Conservation (phyloP, 108 stramenopile genomes). For the Cyclotella atomus region DNA sequence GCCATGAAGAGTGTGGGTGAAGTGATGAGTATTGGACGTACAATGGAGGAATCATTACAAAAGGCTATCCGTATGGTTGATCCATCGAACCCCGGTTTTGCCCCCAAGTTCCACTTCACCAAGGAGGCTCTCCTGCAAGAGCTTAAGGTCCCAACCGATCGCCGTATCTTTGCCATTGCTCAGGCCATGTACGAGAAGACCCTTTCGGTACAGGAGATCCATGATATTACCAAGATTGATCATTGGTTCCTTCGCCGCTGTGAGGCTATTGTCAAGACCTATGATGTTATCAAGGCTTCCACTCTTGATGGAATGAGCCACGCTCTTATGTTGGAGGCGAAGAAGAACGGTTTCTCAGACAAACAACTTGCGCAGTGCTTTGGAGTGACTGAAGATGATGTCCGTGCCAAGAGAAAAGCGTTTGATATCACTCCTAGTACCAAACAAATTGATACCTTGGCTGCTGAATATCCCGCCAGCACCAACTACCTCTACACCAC, state of each 20-base stretch:
- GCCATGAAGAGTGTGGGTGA: conserved; percentile 99
- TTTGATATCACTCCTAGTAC: conserved; percentile 80
- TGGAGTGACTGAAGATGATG: conserved; percentile 74
- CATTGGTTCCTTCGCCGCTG: conserved; percentile 96
- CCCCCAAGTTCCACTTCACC: conserved; percentile 52
- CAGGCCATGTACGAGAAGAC: conserved; percentile 88
- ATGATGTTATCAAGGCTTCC: conserved; percentile 53
- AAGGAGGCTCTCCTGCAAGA: conserved; percentile 75
- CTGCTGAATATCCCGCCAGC: conserved; percentile 97
- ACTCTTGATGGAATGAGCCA: conserved; percentile 53
- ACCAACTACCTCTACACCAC: conserved; percentile 99
- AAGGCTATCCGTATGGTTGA: conserved; percentile 99
- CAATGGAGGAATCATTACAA: conserved; percentile 96
- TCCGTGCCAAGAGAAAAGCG: conserved; percentile 66
- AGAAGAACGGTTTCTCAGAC: conserved; percentile 96
- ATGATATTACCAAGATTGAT: conserved; percentile 96
- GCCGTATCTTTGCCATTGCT: conserved; percentile 92
- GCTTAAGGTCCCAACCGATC: conserved; percentile 87
- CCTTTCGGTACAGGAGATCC: conserved; percentile 87
- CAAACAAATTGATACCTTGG: conserved; percentile 99
- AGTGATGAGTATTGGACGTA: conserved; percentile 99
- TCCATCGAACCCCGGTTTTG: conserved; percentile 86
- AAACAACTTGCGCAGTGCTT: conserved; percentile 79
- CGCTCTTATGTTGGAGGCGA: conserved; percentile 76
- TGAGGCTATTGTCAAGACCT: conserved; percentile 83